These are phyloP conservation scores for Sordariomycetes sp. DNA, from an alignment of 2,329 filamentous ascomycete species.

Conservation along the genomic window DNA sequence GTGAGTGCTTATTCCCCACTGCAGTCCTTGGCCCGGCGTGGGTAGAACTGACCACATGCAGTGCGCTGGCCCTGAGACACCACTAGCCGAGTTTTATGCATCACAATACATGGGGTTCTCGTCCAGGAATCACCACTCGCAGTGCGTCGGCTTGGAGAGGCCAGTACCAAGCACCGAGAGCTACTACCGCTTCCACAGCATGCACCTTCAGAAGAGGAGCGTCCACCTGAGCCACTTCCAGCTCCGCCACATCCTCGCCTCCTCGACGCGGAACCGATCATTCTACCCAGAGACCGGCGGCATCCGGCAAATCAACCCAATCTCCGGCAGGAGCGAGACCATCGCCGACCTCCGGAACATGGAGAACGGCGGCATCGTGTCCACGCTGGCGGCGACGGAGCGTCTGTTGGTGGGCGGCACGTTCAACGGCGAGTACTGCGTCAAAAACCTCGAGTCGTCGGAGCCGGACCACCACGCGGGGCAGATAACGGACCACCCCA, in stretches of 20 bases:
- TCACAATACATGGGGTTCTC: no score
- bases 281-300: constrained; percentile 41
- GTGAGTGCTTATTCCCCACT: constrained; percentile 22
- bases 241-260: constrained; percentile 47
- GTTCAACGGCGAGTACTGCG: constrained; percentile 41
- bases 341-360: constrained; percentile 28
- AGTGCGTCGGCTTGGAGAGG: constrained; percentile 4
- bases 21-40: not conserved
- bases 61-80: not conserved
- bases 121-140: not conserved
- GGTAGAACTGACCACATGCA: not conserved
- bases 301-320: constrained; percentile 38
- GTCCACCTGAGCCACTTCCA: constrained; percentile 52
- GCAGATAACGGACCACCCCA: constrained; percentile 30
- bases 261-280: constrained; percentile 37
- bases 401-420: constrained; percentile 46
- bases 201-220: constrained; percentile 35
- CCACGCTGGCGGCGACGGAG: constrained; percentile 35
- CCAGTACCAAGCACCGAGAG: constrained; percentile 24
- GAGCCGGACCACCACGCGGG: constrained; percentile 24
- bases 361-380: constrained; percentile 24
- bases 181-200: constrained; percentile 45
- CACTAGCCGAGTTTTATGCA: constrained; percentile 30
- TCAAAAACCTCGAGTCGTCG: constrained; percentile 29
- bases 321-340: constrained; percentile 27